Evolutionary conservation across 371 early-diverging fungal species (phyloP).

Genomic region (Coemansia sp.): DNA sequence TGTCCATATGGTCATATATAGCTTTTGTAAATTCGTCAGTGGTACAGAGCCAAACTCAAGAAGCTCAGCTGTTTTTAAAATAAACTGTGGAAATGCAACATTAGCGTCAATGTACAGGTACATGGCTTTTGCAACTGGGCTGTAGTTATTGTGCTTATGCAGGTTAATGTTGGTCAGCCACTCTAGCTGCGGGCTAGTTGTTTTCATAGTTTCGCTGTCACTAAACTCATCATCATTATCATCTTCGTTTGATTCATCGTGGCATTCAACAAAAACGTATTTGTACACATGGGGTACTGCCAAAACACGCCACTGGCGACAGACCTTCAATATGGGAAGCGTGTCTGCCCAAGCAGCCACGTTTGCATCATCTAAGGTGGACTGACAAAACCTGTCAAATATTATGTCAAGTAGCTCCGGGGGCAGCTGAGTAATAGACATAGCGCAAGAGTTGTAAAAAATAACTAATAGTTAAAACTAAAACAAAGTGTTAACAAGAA

Average conservation of each 20-base stretch:
- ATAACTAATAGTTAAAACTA: not conserved
- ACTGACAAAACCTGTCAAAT: not conserved
- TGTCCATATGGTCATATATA: not conserved
- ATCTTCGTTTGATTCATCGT: not conserved
- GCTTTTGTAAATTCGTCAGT: not conserved
- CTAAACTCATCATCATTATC: not conserved
- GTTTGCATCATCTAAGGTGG: not conserved
- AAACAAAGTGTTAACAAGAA: not conserved
- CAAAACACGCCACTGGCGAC: not conserved
- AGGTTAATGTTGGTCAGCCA: not conserved
- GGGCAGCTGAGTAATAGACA: not conserved
- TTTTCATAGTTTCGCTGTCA: not conserved
- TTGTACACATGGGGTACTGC: slow-evolving; percentile 1
- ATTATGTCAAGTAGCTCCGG: not conserved
- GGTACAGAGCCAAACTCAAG: not conserved
- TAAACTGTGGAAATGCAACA: not conserved
- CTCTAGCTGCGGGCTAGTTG: not conserved
- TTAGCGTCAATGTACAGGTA: not conserved
- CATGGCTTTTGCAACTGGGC: not conserved
- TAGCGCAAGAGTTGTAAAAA: not conserved
- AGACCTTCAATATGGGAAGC: not conserved
- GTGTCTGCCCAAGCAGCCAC: not conserved
- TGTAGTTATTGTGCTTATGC: not conserved
- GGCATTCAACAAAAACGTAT: not conserved
- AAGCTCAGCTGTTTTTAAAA: not conserved